Percentiles rank a stretch among this genome's conserved stretches.
Evolutionary conservation across 2,329 filamentous ascomycete genomes (phyloP).

Genomic region (Xylariaceae sp.): DNA sequence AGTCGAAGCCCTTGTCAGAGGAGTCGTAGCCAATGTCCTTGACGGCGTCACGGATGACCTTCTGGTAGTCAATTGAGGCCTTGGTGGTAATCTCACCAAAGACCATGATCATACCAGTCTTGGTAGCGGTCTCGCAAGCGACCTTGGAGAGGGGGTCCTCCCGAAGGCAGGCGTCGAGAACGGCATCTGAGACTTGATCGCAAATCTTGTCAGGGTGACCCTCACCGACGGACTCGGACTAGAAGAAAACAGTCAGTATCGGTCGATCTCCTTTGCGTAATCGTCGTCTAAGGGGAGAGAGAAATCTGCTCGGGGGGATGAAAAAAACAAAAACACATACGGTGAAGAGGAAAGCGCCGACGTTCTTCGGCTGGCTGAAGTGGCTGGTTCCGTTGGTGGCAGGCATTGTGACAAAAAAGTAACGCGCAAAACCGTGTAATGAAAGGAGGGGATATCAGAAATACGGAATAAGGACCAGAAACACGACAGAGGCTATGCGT

Average conservation of each 20-base stretch:
- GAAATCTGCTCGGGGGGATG: background rate
- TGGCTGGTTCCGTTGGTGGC: conserved; percentile 45
- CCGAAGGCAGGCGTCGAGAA: conserved; percentile 94
- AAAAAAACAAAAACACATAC: conserved; percentile 38
- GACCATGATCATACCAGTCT: conserved; percentile 99
- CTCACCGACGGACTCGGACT: conserved; percentile 85
- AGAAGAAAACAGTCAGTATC: conserved; percentile 20
- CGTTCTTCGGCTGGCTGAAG: conserved; percentile 44
- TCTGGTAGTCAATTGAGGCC: conserved; percentile 94
- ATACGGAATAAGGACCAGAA: conserved; percentile 6
- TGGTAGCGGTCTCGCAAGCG: conserved; percentile 98
- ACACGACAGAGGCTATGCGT: conserved; percentile 2
- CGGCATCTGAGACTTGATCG: conserved; percentile 96
- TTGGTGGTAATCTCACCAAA: conserved; percentile 99
- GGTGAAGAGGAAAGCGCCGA: conserved; percentile 79
- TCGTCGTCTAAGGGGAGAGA: too few species aligned
- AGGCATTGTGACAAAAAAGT: conserved; percentile 50
- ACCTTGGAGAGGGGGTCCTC: conserved; percentile 98
- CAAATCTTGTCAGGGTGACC: conserved; percentile 96
- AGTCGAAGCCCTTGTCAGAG: conserved; percentile 97
- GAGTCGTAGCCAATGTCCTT: conserved; percentile 98
- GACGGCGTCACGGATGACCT: conserved; percentile 88
- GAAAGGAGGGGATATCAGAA: conserved; percentile 17
- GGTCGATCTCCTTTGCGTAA: too few species aligned
- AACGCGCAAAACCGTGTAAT: conserved; percentile 16